Evolutionary conservation across 306 rosid species (phyloP).

Genomic region (Medicago ruthenica): DNA sequence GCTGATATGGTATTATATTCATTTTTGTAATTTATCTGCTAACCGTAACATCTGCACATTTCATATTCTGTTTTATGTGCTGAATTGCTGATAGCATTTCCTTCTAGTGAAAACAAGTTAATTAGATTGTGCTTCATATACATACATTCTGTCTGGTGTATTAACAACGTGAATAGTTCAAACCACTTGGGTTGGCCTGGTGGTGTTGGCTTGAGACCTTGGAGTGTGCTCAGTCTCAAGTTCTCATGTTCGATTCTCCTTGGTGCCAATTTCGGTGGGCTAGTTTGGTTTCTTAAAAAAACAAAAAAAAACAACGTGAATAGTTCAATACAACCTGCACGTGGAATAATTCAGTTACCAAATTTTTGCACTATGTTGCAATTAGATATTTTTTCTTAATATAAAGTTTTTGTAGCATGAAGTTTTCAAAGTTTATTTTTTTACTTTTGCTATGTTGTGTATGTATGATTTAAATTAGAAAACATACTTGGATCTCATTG

Average conservation of each 20-base stretch:
- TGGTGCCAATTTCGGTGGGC: no score
- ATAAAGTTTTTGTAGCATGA: constrained; percentile 11
- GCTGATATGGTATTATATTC: constrained; percentile 17
- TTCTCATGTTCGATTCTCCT: no score
- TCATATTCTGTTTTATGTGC: constrained; percentile 8
- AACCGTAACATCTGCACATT: neutral
- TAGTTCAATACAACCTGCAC: constrained; percentile 33
- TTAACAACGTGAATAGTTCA: constrained; percentile 18
- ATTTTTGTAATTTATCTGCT: neutral
- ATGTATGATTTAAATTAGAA: constrained; percentile 4
- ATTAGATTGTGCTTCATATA: neutral
- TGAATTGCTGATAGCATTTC: constrained; percentile 1
- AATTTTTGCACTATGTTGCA: constrained; percentile 20
- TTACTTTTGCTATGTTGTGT: constrained; percentile 8
- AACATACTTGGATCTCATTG: constrained; percentile 26
- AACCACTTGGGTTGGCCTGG: no score
- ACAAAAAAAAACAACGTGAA: no score
- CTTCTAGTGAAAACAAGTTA: neutral
- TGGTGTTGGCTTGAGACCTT: no score
- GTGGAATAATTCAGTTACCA: constrained; percentile 12
- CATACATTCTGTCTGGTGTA: neutral
- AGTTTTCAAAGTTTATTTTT: neutral
- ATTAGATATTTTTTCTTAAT: constrained; percentile 23
- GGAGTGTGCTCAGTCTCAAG: no score
- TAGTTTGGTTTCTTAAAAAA: no score